Evolutionary conservation across 768 basidiomycete species (phyloP).

Genomic region (Suillus discolor): DNA sequence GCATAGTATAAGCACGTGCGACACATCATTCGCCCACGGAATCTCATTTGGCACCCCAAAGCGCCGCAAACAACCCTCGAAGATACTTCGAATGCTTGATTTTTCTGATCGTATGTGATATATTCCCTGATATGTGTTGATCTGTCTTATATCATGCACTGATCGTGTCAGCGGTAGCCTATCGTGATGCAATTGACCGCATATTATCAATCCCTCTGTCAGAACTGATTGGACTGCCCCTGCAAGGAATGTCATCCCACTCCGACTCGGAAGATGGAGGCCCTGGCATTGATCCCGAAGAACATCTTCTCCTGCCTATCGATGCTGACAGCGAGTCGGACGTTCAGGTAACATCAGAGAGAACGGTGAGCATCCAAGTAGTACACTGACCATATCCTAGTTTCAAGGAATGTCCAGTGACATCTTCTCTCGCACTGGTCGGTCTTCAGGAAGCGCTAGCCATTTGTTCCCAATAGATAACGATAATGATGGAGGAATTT

Average conservation of each 20-base stretch:
- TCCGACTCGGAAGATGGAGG: not conserved
- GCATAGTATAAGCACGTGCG: not conserved
- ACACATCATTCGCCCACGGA: constrained; percentile 9
- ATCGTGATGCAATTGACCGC: constrained; percentile 32
- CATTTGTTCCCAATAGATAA: not conserved
- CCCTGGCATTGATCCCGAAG: not conserved
- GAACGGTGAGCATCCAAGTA: not conserved
- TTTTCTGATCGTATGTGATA: constrained; percentile 28
- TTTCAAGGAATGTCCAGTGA: not conserved
- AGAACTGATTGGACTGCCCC: not conserved
- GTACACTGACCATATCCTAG: not conserved
- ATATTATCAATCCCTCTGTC: constrained; percentile 16
- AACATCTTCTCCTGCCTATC: not conserved
- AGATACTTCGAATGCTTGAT: constrained; percentile 28
- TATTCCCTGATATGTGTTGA: not conserved
- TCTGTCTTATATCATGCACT: constrained; percentile 10
- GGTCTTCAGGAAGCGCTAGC: not conserved
- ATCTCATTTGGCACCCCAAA: constrained; percentile 10
- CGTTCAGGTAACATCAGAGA: constrained; percentile 5
- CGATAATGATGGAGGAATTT: not conserved
- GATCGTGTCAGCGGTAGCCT: constrained; percentile 23
- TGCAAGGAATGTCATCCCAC: not conserved
- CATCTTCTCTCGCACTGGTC: not conserved
- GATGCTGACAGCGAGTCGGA: constrained; percentile 1
- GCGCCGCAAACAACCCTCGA: constrained; percentile 21